Percentiles rank a stretch among this genome's conserved stretches.
phyloP scores from a whole-genome alignment of 768 basidiomycete species.

The Collybia mongolica region DNA sequence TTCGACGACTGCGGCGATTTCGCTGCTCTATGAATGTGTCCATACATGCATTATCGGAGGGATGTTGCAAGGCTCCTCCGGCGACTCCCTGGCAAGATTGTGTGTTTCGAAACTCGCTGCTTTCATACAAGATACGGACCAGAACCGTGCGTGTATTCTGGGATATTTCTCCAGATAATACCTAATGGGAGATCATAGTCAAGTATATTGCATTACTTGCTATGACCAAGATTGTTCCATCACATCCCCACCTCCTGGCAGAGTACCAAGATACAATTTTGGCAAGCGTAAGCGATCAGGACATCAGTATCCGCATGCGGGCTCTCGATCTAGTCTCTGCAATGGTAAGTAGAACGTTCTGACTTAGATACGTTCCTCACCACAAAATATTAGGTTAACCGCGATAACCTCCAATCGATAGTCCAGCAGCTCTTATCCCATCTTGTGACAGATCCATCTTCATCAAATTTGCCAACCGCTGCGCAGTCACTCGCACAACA shows the following conservation, averaged over 20 bases:
- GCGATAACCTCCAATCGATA: slow-evolving; percentile 82
- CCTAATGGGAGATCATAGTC: slow-evolving; percentile 49
- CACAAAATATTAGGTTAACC: slow-evolving; percentile 61
- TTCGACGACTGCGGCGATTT: slow-evolving; percentile 92
- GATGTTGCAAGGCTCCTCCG: slow-evolving; percentile 82
- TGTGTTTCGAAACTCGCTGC: slow-evolving; percentile 93
- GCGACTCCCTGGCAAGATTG: slow-evolving; percentile 74
- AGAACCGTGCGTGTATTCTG: slow-evolving; percentile 72
- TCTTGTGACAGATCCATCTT: slow-evolving; percentile 62
- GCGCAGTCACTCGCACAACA: slow-evolving; percentile 53
- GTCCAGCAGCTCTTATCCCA: slow-evolving; percentile 89
- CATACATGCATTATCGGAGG: slow-evolving; percentile 97
- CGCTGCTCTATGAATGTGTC: slow-evolving; percentile 96
- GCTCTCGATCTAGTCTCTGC: slow-evolving; percentile 92
- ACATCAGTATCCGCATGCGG: slow-evolving; percentile 94
- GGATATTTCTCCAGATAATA: slow-evolving; percentile 1
- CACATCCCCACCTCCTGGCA: slow-evolving; percentile 85
- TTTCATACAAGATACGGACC: slow-evolving; percentile 91
- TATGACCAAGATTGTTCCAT: slow-evolving; percentile 93
- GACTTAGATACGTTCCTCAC: slow-evolving; percentile 1
- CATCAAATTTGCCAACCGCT: slow-evolving; percentile 55
- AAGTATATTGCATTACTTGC: slow-evolving; percentile 97
- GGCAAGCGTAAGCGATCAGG: slow-evolving; percentile 85
- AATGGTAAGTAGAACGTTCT: slow-evolving; percentile 57
- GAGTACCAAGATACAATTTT: slow-evolving; percentile 93